Base-by-base conservation (phyloP, 805 yeast species). In the Kazachstania psychrophila region DNA sequence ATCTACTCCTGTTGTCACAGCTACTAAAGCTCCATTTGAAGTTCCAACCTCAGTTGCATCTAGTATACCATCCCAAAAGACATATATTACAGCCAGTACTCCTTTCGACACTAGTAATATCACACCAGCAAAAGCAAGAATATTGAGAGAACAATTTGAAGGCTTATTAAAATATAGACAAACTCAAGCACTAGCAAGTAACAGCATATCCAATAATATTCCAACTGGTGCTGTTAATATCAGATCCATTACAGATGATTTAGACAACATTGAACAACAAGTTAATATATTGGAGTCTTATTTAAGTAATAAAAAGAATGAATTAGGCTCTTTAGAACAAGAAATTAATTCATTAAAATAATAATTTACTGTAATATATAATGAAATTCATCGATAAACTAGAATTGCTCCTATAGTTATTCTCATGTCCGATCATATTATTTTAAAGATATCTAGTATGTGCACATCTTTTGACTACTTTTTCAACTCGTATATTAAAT, bases 81-180 rank as follows among this genome's bases (percentile, higher is more conserved):
- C 4, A 12, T 19, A 26, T 26, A 26, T 6, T 17, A 17, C 6
- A 10, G 11, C 15, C 10, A 16, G 12, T 4, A 28, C 22, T 8
- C 54, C 31, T 56, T 20, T 17, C 5, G 28, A 34, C 17, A 28
- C 27, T 9, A 34, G 20, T 10, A 29, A 37, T 26, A 28, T 39
- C 4, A 32, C 43, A 18, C 23, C 33, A 23, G 43, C 37, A 17
- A 43, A 33, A 23, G 46, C 46, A 18, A 36, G 34, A 12, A 27
- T 56, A 54, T 61, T 72, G 11, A 66, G 70, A 40, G 65, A 73
- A 37, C 97, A 92, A 59, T 72, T 80, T 43, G 94, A 86, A 61
- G 89, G 83, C 49, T 64, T 92, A 46, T 70, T 87, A 42, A 79
- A 75, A 46, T 88, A 81, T 58, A 88, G 85, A 58, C 78, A 81